Base-by-base conservation (phyloP, 2,329 filamentous ascomycete genomes). In the Cordyceps pruinosa region DNA sequence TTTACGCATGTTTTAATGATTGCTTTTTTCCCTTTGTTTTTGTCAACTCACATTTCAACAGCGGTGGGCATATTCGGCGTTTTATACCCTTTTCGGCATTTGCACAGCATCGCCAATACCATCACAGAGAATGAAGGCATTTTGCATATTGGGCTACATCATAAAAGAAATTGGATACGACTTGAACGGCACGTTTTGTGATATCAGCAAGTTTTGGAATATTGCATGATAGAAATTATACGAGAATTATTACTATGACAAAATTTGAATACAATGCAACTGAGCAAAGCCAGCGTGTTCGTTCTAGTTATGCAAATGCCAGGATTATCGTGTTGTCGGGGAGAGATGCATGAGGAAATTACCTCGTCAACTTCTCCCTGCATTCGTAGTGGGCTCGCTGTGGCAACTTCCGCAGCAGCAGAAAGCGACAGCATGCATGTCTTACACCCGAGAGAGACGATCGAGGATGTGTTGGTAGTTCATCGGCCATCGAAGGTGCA, bases 61-160 rank as follows among this genome's bases (percentile, higher is more conserved):
- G 61, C 59, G 62, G 61, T 62, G 57, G 64, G 65, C 68, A 71
- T 70, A 61, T 61, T 65, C 64, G 68, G 69, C 68, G 69, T 70
- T 71, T 58, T 69, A 70, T 71, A 71, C 68, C 68, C 69, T 64
- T 60, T 59, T 61, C 58, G 53, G 53, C 53, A 56, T 49, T 48
- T 56, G 44, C 53, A 49, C 34, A 49, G 53, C 35, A 48, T 32
- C 19, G 45, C 53, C 53, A 56, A 25, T 37, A 34, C 5, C 53
- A 56, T 56, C 17, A 35, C 34, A 48, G 44, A 56, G 53, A 56
- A 56, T 56, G 44, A 42, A 32, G 25, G 45, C 44, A 56, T 56
- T 34, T 61, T 57, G 45, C 41, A 57, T 30, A 57, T 59, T 60
- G 61, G 59, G 58, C 61, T 63, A 64, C 60, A 58, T 45, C 50